phyloP scores from a whole-genome alignment of 192 early-diverging fungal species.

The Coemansia reversa region DNA sequence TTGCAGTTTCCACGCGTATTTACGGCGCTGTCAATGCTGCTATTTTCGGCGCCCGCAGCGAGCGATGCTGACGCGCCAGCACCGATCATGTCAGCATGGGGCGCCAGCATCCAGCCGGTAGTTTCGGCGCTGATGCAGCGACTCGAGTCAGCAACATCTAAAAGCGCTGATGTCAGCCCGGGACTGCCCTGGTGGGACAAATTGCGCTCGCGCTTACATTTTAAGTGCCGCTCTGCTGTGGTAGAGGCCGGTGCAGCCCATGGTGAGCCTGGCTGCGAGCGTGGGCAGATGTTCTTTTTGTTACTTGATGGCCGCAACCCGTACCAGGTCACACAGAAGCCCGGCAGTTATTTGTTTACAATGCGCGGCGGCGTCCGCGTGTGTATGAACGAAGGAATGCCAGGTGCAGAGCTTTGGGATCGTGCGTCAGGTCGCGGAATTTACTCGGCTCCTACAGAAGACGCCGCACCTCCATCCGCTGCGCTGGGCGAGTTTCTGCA shows the following conservation, averaged over 20 bases:
- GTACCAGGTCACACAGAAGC: conserved; percentile 50
- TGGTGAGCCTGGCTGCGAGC: conserved; percentile 9
- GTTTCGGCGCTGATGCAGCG: conserved; percentile 57
- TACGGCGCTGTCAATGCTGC: conserved; percentile 37
- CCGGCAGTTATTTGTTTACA: conserved; percentile 49
- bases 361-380: conserved; percentile 54
- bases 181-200: conserved; percentile 59
- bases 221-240: conserved; percentile 49
- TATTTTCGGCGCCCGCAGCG: conserved; percentile 35
- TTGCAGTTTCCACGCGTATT: conserved; percentile 54
- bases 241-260: conserved; percentile 19
- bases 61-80: conserved; percentile 16
- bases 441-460: conserved; percentile 43
- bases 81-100: conserved; percentile 55
- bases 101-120: conserved; percentile 52
- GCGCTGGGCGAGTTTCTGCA: conserved; percentile 47
- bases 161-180: conserved; percentile 53
- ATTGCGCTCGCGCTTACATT: conserved; percentile 46
- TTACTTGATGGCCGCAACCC: conserved; percentile 53
- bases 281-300: conserved; percentile 51
- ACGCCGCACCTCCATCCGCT: conserved; percentile 28
- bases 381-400: conserved; percentile 50
- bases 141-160: conserved; percentile 46
- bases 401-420: conserved; percentile 51
- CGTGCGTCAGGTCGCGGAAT: conserved; percentile 38